Evolutionary conservation across 352 stramenopile species (phyloP).

Genomic region (Globisporangium cystogenes): DNA sequence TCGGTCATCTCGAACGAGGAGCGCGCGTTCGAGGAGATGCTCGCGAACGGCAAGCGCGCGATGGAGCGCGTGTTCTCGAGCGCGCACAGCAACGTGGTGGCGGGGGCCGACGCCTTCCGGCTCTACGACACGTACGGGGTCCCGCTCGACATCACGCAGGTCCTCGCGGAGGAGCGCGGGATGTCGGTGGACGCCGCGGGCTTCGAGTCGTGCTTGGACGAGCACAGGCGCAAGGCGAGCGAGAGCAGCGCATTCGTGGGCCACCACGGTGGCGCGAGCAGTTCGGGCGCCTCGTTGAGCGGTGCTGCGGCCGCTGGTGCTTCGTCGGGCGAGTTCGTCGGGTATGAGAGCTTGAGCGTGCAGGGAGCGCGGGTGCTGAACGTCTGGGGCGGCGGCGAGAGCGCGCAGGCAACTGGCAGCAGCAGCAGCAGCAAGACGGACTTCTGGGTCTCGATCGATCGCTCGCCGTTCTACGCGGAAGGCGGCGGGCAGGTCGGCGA

Average conservation of each 20-base stretch:
- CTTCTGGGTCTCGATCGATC: constrained; percentile 44
- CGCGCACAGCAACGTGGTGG: constrained; percentile 20
- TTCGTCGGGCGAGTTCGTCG: constrained; percentile 34
- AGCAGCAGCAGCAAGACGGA: background rate
- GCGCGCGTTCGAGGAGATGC: constrained; percentile 67
- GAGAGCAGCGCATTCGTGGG: constrained; percentile 34
- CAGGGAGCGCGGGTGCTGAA: constrained; percentile 27
- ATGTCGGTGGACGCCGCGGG: constrained; percentile 46
- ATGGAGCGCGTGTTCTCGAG: constrained; percentile 56
- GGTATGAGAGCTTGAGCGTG: constrained; percentile 48
- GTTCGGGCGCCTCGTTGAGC: background rate
- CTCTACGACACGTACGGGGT: constrained; percentile 78
- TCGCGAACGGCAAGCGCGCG: constrained; percentile 42
- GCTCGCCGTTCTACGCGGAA: constrained; percentile 74
- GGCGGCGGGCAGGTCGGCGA: constrained; percentile 75
- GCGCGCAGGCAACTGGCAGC: constrained; percentile 6
- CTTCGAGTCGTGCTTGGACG: constrained; percentile 41
- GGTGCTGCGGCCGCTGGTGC: background rate
- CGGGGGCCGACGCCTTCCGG: constrained; percentile 53
- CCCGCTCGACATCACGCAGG: constrained; percentile 71
- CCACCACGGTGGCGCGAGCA: constrained; percentile 10
- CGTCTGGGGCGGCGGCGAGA: constrained; percentile 20
- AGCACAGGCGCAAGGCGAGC: constrained; percentile 42
- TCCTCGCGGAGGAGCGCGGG: constrained; percentile 53
- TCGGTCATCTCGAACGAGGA: constrained; percentile 71